phyloP scores from a whole-genome alignment of 108 stramenopile species.

The Aureococcus anophagefferens region DNA sequence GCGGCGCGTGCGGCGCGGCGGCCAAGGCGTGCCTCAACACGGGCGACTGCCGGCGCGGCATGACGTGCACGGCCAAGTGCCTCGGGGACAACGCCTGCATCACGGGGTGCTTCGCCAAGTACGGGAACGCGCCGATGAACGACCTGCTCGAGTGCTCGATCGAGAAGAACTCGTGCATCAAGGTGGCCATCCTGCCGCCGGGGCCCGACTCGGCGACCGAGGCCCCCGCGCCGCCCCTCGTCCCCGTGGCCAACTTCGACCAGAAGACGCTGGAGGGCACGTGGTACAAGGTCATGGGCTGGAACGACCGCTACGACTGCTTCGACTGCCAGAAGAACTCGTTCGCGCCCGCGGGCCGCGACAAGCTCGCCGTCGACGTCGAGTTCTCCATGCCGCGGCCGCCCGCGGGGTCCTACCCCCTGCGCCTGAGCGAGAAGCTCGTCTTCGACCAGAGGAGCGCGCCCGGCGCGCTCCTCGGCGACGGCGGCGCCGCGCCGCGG shows the following conservation, averaged over 20 bases:
- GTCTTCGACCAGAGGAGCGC: conserved; percentile 19
- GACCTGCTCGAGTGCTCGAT: conserved; percentile 86
- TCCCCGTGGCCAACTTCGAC: conserved; percentile 70
- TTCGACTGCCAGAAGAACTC: conserved; percentile 93
- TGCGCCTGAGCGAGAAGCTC: conserved; percentile 28
- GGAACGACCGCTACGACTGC: conserved; percentile 93
- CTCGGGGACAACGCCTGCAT: conserved; percentile 81
- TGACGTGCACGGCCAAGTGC: conserved; percentile 85
- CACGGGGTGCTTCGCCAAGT: conserved; percentile 91
- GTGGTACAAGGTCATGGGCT: conserved; percentile 94
- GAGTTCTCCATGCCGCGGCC: conserved; percentile 83
- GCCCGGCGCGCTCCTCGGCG: neutral
- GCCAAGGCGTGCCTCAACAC: conserved; percentile 72
- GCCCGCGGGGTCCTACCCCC: neutral
- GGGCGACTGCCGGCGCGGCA: conserved; percentile 70
- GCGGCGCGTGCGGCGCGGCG: conserved; percentile 61
- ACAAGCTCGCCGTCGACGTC: conserved; percentile 59
- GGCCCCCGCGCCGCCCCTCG: conserved; percentile 64
- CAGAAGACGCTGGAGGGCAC: conserved; percentile 65
- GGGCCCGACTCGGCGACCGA: conserved; percentile 64
- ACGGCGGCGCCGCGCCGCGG: conserved; percentile 15
- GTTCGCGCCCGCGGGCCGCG: conserved; percentile 50
- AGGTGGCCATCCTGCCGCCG: conserved; percentile 81
- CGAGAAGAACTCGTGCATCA: conserved; percentile 91
- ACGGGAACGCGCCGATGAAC: conserved; percentile 79